Evolutionary conservation across 805 yeast species (phyloP).

Genomic region (Candida boleticola): DNA sequence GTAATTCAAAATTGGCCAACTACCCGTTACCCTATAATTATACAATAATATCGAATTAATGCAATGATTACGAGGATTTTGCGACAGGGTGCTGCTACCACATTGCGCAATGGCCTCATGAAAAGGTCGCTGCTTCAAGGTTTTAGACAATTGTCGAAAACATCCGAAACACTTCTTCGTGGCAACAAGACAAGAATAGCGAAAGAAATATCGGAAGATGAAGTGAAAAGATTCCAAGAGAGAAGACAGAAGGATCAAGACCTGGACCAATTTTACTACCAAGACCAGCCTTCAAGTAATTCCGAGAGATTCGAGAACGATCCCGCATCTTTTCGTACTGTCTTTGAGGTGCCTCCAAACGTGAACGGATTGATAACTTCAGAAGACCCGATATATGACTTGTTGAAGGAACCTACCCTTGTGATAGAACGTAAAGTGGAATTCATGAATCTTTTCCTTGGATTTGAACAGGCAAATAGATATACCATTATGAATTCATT

Average conservation of each 20-base stretch:
- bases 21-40: no score
- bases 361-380: constrained; percentile 51
- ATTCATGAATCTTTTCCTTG: constrained; percentile 79
- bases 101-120: not conserved
- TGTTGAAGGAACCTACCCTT: constrained; percentile 76
- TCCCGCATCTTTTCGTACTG: constrained; percentile 31
- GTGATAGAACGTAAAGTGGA: constrained; percentile 88
- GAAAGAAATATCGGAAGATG: constrained; percentile 36
- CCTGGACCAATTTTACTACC: constrained; percentile 23
- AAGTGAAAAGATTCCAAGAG: constrained; percentile 20
- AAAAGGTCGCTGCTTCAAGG: not conserved
- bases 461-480: constrained; percentile 87
- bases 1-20: no score
- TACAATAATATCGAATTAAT: no score
- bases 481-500: constrained; percentile 69
- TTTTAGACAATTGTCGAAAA: no score
- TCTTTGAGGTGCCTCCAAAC: constrained; percentile 38
- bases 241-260: constrained; percentile 6
- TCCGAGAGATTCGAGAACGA: constrained; percentile 17
- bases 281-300: constrained; percentile 25
- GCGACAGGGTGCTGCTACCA: no score
- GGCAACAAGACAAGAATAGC: constrained; percentile 24
- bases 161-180: constrained; percentile 1
- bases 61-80: not conserved
- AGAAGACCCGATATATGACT: constrained; percentile 57